A percentile compares a stretch with the other conserved stretches of the same genome.
Evolutionary conservation across 441 rosid genomes (phyloP).

Genomic region (Theobroma grandiflorum): DNA sequence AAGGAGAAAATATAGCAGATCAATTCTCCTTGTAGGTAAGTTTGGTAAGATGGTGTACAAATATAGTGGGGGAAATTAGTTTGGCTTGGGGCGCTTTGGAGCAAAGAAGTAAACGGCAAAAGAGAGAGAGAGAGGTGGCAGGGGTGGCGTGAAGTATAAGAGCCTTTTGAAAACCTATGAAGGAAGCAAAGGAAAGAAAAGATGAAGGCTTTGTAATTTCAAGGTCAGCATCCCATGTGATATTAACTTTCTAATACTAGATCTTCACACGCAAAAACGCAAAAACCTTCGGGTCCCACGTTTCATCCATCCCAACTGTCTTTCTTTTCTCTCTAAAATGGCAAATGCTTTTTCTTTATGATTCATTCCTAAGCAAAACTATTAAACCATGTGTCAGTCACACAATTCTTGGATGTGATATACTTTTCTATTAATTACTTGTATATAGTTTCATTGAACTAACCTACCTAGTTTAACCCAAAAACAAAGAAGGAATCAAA

Average conservation of each 20-base stretch:
- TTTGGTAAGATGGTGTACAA: neutral
- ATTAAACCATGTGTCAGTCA: neutral
- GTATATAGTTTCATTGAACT: too few species aligned
- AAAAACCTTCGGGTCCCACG: constrained; percentile 32
- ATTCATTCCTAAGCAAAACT: neutral
- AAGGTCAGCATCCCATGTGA: constrained; percentile 50
- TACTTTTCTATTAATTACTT: too few species aligned
- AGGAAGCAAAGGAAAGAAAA: constrained; percentile 21
- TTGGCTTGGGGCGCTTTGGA: neutral
- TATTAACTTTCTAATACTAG: constrained; percentile 41
- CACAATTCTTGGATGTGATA: neutral
- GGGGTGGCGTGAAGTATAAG: neutral
- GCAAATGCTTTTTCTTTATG: neutral
- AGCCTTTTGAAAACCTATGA: constrained; percentile 25
- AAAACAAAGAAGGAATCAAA: too few species aligned
- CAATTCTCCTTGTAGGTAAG: neutral
- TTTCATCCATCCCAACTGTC: constrained; percentile 31
- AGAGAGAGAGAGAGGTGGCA: neutral
- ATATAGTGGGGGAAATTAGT: neutral
- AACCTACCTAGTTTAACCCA: too few species aligned
- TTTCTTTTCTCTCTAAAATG: neutral
- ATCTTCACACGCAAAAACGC: constrained; percentile 37
- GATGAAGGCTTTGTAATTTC: constrained; percentile 22
- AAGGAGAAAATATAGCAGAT: neutral
- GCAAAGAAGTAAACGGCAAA: neutral